These are phyloP conservation scores for Tylopilus subfusipes DNA, from an alignment of 768 basidiomycete species.

Conservation along the genomic window DNA sequence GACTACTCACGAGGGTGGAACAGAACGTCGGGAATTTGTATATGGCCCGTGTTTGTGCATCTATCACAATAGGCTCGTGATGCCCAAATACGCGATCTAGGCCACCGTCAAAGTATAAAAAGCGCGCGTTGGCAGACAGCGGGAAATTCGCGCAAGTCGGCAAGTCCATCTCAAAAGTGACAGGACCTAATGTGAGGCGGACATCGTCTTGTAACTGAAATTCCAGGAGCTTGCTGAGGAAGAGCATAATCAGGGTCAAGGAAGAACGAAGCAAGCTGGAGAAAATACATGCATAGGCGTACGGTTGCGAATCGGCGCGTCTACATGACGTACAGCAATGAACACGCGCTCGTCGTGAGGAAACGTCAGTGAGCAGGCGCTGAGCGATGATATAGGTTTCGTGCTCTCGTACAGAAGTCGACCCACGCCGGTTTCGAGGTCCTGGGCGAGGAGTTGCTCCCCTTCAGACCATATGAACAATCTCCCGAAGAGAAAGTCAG, in stretches of 20 bases:
- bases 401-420: conserved; percentile 15
- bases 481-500: conserved; percentile 25
- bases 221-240: conserved; percentile 21
- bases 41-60: conserved; percentile 13
- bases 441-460: conserved; percentile 17
- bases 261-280: neutral
- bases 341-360: conserved; percentile 20
- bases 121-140: conserved; percentile 9
- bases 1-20: conserved; percentile 13
- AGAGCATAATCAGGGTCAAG: conserved; percentile 1
- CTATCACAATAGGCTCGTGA: conserved; percentile 14
- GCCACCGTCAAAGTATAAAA: conserved; percentile 18
- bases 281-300: conserved; percentile 19
- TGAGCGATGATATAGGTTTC: conserved; percentile 17
- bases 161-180: conserved; percentile 16
- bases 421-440: conserved; percentile 21
- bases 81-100: conserved; percentile 11
- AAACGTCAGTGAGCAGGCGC: conserved; percentile 17
- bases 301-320: conserved; percentile 12
- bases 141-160: conserved; percentile 17
- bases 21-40: conserved; percentile 18
- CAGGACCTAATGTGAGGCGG: conserved; percentile 12
- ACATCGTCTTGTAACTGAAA: conserved; percentile 15
- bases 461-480: conserved; percentile 22
- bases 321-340: conserved; percentile 17